These are phyloP conservation scores for Colletotrichum lentis DNA, from an alignment of 2,329 filamentous ascomycete genomes.

Conservation along the genomic window DNA sequence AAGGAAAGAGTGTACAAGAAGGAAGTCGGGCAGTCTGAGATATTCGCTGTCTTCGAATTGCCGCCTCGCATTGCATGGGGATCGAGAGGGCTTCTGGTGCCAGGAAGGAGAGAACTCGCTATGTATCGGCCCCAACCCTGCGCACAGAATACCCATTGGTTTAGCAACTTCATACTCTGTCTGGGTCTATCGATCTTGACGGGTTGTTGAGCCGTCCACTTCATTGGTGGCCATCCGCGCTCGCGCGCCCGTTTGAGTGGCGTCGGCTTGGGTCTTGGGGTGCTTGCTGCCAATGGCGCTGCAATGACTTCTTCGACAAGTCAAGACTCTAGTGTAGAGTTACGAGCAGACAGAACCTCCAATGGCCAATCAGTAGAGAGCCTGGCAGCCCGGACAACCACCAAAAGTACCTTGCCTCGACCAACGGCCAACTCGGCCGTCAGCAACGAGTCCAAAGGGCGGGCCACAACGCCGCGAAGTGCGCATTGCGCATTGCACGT, in stretches of 20 bases:
- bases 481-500: background rate
- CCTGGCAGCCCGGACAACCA: background rate
- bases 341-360: background rate
- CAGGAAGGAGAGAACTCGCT: background rate
- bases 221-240: slow-evolving; percentile 7
- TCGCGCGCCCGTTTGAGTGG: slow-evolving; percentile 10
- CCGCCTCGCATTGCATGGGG: background rate
- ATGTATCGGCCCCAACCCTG: background rate
- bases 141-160: background rate
- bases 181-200: background rate
- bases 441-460: background rate
- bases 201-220: background rate
- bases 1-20: too few relatives aligned
- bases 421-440: background rate
- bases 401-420: background rate
- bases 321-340: background rate
- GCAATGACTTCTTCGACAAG: background rate
- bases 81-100: background rate
- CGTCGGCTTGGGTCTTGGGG: background rate
- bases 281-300: slow-evolving; percentile 4
- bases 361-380: background rate
- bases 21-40: background rate
- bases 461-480: background rate
- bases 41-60: background rate
- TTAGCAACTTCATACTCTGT: background rate